Evolutionary conservation across 805 yeast genomes (phyloP).

Genomic region (Saccharomycopsis schoenii): DNA sequence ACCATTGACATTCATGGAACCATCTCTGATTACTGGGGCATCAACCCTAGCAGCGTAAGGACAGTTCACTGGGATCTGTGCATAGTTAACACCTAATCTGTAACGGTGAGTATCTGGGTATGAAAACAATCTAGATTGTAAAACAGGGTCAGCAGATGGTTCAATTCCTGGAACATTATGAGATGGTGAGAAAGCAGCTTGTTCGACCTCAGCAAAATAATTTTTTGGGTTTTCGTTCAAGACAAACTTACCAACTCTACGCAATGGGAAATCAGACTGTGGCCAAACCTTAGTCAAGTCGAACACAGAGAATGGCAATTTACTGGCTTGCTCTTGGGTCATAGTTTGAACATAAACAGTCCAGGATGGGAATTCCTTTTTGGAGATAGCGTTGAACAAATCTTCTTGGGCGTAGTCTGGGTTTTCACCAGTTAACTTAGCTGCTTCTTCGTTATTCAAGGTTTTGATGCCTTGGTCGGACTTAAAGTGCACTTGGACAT

Average conservation of each 20-base stretch:
- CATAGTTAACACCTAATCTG: constrained; percentile 64
- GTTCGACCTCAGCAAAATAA: constrained; percentile 82
- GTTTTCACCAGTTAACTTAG: constrained; percentile 56
- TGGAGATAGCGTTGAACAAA: constrained; percentile 66
- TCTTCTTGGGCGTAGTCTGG: constrained; percentile 81
- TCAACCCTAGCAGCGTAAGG: constrained; percentile 45
- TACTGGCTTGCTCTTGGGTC: constrained; percentile 73
- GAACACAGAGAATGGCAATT: constrained; percentile 70
- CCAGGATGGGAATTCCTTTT: constrained; percentile 77
- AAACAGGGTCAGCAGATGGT: constrained; percentile 75
- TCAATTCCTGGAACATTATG: constrained; percentile 80
- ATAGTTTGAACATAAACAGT: constrained; percentile 76
- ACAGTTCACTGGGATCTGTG: constrained; percentile 84
- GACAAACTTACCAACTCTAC: constrained; percentile 73
- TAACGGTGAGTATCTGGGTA: constrained; percentile 83
- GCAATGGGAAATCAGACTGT: constrained; percentile 73
- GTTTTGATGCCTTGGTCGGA: constrained; percentile 52
- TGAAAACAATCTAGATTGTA: constrained; percentile 72
- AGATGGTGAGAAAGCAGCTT: constrained; percentile 77
- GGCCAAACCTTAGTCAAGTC: constrained; percentile 94
- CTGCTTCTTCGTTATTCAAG: constrained; percentile 58
- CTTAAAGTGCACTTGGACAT: constrained; percentile 69
- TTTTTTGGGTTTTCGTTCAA: constrained; percentile 78
- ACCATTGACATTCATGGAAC: constrained; percentile 59
- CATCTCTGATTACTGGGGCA: constrained; percentile 75